Conservation (phyloP, 371 early-diverging fungal genomes). For the Conidiobolus coronatus region DNA sequence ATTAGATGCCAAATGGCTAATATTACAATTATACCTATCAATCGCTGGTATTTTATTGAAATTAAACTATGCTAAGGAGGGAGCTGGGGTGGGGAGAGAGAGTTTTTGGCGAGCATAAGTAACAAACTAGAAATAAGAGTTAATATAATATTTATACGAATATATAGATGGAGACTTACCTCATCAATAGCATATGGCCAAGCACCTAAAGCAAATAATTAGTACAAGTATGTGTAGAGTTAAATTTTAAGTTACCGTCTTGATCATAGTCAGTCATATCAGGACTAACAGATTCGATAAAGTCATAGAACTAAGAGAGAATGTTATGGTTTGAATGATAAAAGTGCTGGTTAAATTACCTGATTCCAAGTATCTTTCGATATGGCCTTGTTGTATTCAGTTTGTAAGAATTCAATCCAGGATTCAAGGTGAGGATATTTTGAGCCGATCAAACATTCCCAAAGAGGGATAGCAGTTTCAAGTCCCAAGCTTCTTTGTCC, state of each 20-base stretch:
- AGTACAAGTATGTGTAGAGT: not conserved
- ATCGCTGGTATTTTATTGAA: too few relatives aligned
- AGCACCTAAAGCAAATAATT: slow-evolving; percentile 15
- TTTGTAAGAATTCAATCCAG: slow-evolving; percentile 49
- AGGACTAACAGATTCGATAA: slow-evolving; percentile 29
- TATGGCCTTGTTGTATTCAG: slow-evolving; percentile 51
- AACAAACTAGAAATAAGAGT: not conserved
- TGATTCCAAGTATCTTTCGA: slow-evolving; percentile 67
- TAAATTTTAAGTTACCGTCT: slow-evolving; percentile 20
- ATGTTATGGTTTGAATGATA: not conserved
- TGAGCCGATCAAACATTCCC: slow-evolving; percentile 36
- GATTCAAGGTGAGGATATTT: slow-evolving; percentile 32
- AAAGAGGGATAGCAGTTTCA: slow-evolving; percentile 50
- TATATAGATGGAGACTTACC: slow-evolving; percentile 9
- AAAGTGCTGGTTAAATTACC: slow-evolving; percentile 13
- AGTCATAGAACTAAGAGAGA: slow-evolving; percentile 39
- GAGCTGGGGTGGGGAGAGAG: too few relatives aligned
- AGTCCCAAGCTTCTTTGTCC: slow-evolving; percentile 51
- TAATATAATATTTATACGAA: not conserved
- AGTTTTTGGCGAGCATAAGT: not conserved
- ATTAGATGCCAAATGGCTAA: too few relatives aligned
- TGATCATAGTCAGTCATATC: slow-evolving; percentile 41
- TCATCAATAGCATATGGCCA: slow-evolving; percentile 68
- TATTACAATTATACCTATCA: too few relatives aligned
- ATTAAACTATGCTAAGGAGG: too few relatives aligned